These are phyloP conservation scores for Papilionanthe hybrid DNA, from an alignment of 116 monocot genomes.

Conservation along the genomic window DNA sequence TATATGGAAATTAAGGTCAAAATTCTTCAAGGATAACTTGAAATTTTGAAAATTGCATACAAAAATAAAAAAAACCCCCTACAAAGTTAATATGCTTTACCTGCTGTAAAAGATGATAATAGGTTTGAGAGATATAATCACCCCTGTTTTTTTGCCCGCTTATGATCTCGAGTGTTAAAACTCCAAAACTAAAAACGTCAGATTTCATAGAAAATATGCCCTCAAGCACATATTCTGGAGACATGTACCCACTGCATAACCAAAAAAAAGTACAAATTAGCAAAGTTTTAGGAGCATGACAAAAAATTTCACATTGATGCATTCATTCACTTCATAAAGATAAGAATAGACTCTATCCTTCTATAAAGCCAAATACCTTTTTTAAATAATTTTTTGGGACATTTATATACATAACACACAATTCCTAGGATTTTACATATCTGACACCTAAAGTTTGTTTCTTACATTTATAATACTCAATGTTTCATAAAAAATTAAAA, in stretches of 20 bases:
- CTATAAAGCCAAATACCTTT: too few relatives aligned
- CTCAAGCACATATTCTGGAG: slow-evolving; percentile 3
- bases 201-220: slow-evolving; percentile 11
- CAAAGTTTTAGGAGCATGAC: background rate
- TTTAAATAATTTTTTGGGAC: too few relatives aligned
- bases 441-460: too few relatives aligned
- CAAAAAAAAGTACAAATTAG: background rate
- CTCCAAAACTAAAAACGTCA: slow-evolving; percentile 12
- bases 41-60: background rate
- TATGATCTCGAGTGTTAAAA: slow-evolving; percentile 3
- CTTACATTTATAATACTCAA: too few relatives aligned
- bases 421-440: too few relatives aligned
- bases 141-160: slow-evolving; percentile 12
- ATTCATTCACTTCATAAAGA: background rate
- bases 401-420: too few relatives aligned
- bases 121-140: background rate
- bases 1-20: too few relatives aligned
- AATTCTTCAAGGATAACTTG: too few relatives aligned
- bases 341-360: background rate
- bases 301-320: background rate
- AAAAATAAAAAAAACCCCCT: background rate
- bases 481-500: too few relatives aligned
- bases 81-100: background rate
- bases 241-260: slow-evolving; percentile 10
- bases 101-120: background rate